phyloP scores from a whole-genome alignment of 164 flowering plant species.

The Vitis labrusca region DNA sequence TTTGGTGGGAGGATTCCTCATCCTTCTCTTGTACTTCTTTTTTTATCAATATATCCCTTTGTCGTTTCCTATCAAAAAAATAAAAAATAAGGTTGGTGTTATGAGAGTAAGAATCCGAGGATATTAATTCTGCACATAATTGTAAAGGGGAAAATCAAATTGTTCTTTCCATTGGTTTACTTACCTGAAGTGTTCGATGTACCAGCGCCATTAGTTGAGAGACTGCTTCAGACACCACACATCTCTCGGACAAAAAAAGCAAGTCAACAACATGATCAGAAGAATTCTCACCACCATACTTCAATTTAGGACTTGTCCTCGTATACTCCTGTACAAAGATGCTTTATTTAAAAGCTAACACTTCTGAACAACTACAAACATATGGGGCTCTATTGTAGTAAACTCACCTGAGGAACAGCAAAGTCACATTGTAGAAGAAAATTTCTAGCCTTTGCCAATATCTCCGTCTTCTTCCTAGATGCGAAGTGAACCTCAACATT shows the following conservation, averaged over 20 bases:
- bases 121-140: neutral
- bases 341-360: neutral
- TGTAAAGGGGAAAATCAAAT: neutral
- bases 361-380: neutral
- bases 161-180: neutral
- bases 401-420: constrained; percentile 63
- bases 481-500: constrained; percentile 98
- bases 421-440: constrained; percentile 71
- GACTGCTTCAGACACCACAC: constrained; percentile 81
- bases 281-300: constrained; percentile 25
- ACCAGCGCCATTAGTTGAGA: constrained; percentile 71
- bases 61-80: too few species aligned
- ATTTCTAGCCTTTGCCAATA: constrained; percentile 77
- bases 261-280: constrained; percentile 51
- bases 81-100: too few species aligned
- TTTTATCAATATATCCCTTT: too few species aligned
- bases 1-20: too few species aligned
- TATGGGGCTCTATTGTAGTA: neutral
- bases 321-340: constrained; percentile 37
- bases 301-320: constrained; percentile 15
- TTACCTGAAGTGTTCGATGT: constrained; percentile 76
- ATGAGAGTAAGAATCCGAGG: too few species aligned
- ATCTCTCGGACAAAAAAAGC: constrained; percentile 68
- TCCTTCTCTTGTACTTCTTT: too few species aligned
- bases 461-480: constrained; percentile 74